Percentiles rank a stretch among this genome's conserved stretches.
These are phyloP conservation scores for Monosporozyma unispora DNA, from an alignment of 805 yeast species.

Conservation along the genomic window DNA sequence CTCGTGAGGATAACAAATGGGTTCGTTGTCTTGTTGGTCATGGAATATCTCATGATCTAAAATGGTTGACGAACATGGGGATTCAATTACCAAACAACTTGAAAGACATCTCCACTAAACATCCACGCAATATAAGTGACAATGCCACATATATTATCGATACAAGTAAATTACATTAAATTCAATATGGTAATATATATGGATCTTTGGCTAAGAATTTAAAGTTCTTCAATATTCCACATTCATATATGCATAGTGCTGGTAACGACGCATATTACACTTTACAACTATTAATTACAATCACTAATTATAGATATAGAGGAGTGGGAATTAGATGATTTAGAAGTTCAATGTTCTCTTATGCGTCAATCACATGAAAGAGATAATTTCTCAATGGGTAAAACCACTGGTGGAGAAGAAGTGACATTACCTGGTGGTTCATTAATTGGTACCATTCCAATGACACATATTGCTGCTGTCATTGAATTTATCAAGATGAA, in stretches of 20 bases:
- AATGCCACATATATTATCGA: conserved; percentile 30
- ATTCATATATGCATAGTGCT: conserved; percentile 56
- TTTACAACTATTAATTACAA: conserved; percentile 37
- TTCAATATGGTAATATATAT: conserved; percentile 35
- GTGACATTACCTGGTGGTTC: too few species aligned
- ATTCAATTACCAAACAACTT: conserved; percentile 34
- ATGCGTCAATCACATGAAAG: too few species aligned
- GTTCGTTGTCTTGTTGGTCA: conserved; percentile 50
- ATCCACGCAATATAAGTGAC: background rate
- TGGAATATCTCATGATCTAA: conserved; percentile 45
- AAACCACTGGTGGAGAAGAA: too few species aligned
- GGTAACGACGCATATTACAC: conserved; percentile 66
- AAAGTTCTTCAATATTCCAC: conserved; percentile 43
- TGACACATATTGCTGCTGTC: too few species aligned
- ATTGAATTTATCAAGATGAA: too few species aligned
- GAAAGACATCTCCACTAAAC: conserved; percentile 1
- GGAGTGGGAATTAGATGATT: too few species aligned
- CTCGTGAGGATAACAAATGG: conserved; percentile 19
- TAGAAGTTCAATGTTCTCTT: too few species aligned
- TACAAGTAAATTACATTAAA: conserved; percentile 38
- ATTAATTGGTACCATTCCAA: too few species aligned
- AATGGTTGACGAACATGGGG: conserved; percentile 41
- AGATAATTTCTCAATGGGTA: too few species aligned
- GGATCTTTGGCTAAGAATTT: conserved; percentile 39
- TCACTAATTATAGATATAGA: conserved; percentile 45